Conservation (phyloP, 169 alveolate genomes). For the Perkinsus olseni region DNA sequence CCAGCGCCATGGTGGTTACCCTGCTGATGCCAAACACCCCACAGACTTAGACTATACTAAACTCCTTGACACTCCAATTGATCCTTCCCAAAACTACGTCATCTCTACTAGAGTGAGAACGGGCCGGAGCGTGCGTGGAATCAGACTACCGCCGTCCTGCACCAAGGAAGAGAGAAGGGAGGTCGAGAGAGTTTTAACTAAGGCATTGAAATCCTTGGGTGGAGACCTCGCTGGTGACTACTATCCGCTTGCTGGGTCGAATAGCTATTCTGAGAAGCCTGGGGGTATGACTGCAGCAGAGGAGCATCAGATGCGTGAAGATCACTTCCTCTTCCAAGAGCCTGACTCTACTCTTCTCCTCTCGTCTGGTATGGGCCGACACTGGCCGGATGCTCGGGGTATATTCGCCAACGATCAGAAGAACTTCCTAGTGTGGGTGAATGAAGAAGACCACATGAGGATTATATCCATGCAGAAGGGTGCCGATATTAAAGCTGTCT, state of each 20-base stretch:
- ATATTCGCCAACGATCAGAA: constrained; percentile 37
- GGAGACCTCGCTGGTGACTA: constrained; percentile 40
- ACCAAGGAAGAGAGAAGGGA: constrained; percentile 29
- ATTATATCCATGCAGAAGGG: constrained; percentile 46
- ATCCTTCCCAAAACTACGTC: constrained; percentile 8
- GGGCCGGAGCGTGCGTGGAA: constrained; percentile 18
- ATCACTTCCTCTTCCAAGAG: constrained; percentile 42
- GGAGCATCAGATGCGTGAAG: constrained; percentile 28
- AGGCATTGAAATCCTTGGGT: constrained; percentile 20
- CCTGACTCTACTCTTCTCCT: constrained; percentile 21
- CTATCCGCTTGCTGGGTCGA: constrained; percentile 25
- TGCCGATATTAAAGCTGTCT: constrained; percentile 31
- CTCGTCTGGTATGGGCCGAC: constrained; percentile 25
- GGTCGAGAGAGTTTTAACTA: constrained; percentile 18
- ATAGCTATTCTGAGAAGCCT: neutral
- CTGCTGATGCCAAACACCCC: constrained; percentile 20
- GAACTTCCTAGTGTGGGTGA: constrained; percentile 43
- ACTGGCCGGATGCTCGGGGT: constrained; percentile 54
- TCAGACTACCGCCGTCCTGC: constrained; percentile 41
- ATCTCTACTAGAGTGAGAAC: constrained; percentile 16
- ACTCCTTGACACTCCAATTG: constrained; percentile 13
- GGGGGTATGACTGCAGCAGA: constrained; percentile 22
- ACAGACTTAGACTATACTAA: constrained; percentile 25
- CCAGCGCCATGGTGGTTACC: constrained; percentile 21
- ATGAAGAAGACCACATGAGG: constrained; percentile 46